phyloP scores from a whole-genome alignment of 495 filamentous ascomycete genomes.

The Bryoglossum gracile region DNA sequence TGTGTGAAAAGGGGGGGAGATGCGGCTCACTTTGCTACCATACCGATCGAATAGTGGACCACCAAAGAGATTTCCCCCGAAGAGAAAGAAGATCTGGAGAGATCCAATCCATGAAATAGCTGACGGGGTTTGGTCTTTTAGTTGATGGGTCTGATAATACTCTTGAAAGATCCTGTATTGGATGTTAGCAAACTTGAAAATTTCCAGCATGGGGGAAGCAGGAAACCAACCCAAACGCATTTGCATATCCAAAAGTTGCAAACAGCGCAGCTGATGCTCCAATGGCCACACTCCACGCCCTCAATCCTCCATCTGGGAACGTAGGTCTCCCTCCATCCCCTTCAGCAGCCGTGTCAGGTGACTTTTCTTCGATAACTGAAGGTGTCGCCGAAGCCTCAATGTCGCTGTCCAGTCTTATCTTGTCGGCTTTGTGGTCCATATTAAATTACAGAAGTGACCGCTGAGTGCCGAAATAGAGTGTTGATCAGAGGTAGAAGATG shows the following conservation, averaged over 20 bases:
- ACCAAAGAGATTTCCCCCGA: slow-evolving; percentile 13
- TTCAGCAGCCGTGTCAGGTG: too few relatives aligned
- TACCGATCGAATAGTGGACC: slow-evolving; percentile 23
- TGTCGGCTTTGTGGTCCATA: too few relatives aligned
- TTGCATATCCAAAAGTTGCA: slow-evolving; percentile 36
- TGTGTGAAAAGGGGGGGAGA: background rate
- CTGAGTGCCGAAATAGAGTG: too few relatives aligned
- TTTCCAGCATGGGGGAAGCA: background rate
- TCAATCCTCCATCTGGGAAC: slow-evolving; percentile 22
- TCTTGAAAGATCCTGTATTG: slow-evolving; percentile 53
- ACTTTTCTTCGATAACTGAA: too few relatives aligned
- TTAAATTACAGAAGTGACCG: too few relatives aligned
- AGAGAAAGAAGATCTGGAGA: slow-evolving; percentile 40
- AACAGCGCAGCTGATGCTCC: slow-evolving; percentile 14
- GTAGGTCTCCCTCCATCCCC: too few relatives aligned
- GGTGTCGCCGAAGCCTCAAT: too few relatives aligned
- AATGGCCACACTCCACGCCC: slow-evolving; percentile 18
- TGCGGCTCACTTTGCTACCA: slow-evolving; percentile 16
- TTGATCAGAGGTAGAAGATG: too few relatives aligned
- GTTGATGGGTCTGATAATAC: slow-evolving; percentile 51
- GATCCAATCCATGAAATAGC: slow-evolving; percentile 74
- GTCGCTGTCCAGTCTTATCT: too few relatives aligned
- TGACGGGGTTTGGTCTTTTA: slow-evolving; percentile 43
- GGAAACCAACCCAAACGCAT: slow-evolving; percentile 49
- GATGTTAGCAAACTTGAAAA: background rate